phyloP scores from a whole-genome alignment of 192 early-diverging fungal genomes.

The Rhizoclosmatium sp. region DNA sequence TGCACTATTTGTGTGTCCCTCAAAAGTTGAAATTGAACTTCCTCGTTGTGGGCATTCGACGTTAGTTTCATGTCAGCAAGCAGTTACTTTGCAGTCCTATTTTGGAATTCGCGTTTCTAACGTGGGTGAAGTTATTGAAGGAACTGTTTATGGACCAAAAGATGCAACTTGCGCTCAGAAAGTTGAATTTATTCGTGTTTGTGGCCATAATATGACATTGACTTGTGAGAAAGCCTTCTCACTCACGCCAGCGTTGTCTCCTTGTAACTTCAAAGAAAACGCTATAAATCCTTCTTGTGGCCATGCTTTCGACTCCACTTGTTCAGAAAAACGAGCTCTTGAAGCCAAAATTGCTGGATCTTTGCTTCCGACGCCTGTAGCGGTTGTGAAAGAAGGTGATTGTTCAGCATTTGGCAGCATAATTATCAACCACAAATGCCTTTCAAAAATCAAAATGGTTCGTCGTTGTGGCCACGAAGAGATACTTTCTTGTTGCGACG shows the following conservation, averaged over 20 bases:
- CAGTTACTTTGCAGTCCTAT: not conserved
- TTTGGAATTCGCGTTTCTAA: conserved; percentile 1
- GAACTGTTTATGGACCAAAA: conserved; percentile 14
- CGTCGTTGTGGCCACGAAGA: conserved; percentile 39
- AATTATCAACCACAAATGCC: not conserved
- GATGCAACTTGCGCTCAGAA: conserved; percentile 19
- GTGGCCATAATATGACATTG: conserved; percentile 27
- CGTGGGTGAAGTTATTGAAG: conserved; percentile 20
- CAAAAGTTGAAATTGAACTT: conserved; percentile 9
- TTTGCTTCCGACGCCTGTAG: not conserved
- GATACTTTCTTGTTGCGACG: not conserved
- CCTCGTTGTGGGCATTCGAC: conserved; percentile 32
- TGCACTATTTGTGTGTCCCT: conserved; percentile 15
- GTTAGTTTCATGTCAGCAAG: conserved; percentile 23
- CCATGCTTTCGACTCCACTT: conserved; percentile 9
- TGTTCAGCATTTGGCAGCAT: not conserved
- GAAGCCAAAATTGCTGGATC: not conserved
- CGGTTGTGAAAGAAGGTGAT: conserved; percentile 32
- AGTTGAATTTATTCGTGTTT: conserved; percentile 22
- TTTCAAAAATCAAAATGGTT: conserved; percentile 7
- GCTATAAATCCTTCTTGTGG: conserved; percentile 34
- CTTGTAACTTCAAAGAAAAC: conserved; percentile 1
- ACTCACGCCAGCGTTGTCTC: not conserved
- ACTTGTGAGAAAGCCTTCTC: conserved; percentile 34
- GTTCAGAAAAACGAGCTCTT: conserved; percentile 16